A percentile compares a stretch with the other conserved stretches of the same genome.
Evolutionary conservation across 1,284 basidiomycete genomes (phyloP).

Genomic region (Gymnopus androsaceus): DNA sequence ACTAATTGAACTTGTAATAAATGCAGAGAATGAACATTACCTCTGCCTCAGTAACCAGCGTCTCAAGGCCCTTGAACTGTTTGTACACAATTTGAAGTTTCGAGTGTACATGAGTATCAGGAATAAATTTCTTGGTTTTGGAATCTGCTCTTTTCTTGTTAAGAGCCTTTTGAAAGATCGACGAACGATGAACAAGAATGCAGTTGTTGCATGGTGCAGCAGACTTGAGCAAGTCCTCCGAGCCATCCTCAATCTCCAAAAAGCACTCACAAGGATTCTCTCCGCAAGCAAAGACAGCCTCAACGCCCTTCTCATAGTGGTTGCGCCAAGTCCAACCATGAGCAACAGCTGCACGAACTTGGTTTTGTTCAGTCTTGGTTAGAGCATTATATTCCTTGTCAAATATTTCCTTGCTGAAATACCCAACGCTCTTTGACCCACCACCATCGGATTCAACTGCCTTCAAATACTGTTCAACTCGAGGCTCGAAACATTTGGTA

Average conservation of each 20-base stretch:
- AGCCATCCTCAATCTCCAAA: background rate
- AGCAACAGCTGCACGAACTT: background rate
- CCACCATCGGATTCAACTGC: background rate
- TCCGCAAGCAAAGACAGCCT: background rate
- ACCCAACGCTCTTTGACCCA: background rate
- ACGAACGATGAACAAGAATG: background rate
- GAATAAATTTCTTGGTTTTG: background rate
- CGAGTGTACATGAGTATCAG: background rate
- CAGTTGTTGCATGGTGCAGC: background rate
- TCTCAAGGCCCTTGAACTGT: background rate
- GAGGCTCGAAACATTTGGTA: background rate
- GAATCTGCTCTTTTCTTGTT: background rate
- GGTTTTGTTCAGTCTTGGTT: background rate
- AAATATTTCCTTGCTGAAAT: background rate
- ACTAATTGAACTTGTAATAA: background rate
- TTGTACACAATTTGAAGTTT: background rate
- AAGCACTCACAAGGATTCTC: background rate
- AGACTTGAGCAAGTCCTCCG: background rate
- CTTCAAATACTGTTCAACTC: background rate
- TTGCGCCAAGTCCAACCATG: slow-evolving; percentile 1
- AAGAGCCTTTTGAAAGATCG: background rate
- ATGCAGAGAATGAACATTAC: background rate
- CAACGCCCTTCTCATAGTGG: background rate
- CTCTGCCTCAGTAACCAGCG: background rate
- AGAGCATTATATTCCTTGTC: background rate